Evolutionary conservation across 441 rosid species (phyloP).

Genomic region (Syzygium malaccense): DNA sequence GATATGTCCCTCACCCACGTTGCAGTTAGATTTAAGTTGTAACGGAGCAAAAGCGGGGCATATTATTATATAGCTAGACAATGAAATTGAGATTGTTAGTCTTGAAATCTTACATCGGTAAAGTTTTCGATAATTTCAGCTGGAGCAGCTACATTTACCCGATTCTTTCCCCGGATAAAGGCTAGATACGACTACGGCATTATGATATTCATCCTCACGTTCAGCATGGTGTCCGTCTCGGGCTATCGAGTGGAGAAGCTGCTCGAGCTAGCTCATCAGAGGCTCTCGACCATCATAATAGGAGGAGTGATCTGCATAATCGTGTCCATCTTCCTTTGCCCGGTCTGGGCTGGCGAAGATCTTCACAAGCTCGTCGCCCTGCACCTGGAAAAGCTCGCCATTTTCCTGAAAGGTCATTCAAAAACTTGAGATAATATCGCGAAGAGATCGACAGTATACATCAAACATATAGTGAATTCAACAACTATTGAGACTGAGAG

Average conservation of each 20-base stretch:
- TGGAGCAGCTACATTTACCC: constrained; percentile 57
- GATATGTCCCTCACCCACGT: background rate
- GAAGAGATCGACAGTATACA: background rate
- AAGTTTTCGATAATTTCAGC: constrained; percentile 16
- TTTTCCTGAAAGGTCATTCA: constrained; percentile 47
- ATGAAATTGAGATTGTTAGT: background rate
- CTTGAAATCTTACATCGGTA: background rate
- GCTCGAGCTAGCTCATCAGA: constrained; percentile 40
- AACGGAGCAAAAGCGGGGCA: background rate
- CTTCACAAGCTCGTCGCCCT: constrained; percentile 50
- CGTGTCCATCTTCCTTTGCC: constrained; percentile 51
- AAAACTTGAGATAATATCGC: background rate
- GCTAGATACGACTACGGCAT: constrained; percentile 86
- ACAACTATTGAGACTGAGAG: background rate
- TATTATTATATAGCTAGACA: background rate
- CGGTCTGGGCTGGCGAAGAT: constrained; percentile 94
- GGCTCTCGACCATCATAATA: constrained; percentile 56
- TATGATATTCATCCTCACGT: constrained; percentile 70
- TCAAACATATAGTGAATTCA: background rate
- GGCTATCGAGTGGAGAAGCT: constrained; percentile 58
- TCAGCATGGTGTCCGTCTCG: constrained; percentile 66
- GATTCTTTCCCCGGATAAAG: constrained; percentile 69
- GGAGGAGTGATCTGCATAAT: constrained; percentile 68
- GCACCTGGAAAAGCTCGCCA: constrained; percentile 61
- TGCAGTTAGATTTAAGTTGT: background rate